These are phyloP conservation scores for Fusarium stilboides DNA, from an alignment of 2,329 filamentous ascomycete genomes.

Conservation along the genomic window DNA sequence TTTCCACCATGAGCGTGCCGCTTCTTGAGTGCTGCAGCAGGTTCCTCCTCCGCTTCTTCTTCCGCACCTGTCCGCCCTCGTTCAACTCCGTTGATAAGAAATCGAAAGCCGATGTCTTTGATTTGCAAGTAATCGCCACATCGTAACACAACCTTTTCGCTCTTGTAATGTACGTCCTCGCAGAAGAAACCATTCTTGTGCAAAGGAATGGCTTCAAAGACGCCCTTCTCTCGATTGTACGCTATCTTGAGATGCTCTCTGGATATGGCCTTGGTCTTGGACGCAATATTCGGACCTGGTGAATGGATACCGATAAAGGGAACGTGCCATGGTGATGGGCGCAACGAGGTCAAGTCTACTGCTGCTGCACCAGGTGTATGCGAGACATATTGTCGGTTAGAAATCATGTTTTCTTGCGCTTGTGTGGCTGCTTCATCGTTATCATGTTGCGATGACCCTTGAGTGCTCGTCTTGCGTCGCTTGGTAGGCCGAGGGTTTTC, in stretches of 20 bases:
- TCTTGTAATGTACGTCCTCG: slow-evolving; percentile 72
- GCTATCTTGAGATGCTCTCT: slow-evolving; percentile 80
- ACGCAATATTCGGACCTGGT: slow-evolving; percentile 71
- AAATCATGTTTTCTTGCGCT: slow-evolving; percentile 63
- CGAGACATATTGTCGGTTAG: slow-evolving; percentile 72
- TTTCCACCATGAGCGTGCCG: slow-evolving; percentile 72
- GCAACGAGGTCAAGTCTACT: slow-evolving; percentile 72
- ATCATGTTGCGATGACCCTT: slow-evolving; percentile 60
- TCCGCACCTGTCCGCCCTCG: slow-evolving; percentile 72
- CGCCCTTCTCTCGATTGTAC: slow-evolving; percentile 74
- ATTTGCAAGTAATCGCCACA: slow-evolving; percentile 80
- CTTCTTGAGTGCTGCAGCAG: slow-evolving; percentile 59
- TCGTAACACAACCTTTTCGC: slow-evolving; percentile 70
- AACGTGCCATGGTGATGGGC: slow-evolving; percentile 73
- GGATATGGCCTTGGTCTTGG: slow-evolving; percentile 80
- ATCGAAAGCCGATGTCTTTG: slow-evolving; percentile 77
- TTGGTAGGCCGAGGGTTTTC: slow-evolving; percentile 63
- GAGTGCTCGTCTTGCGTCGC: slow-evolving; percentile 63
- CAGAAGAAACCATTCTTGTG: slow-evolving; percentile 79
- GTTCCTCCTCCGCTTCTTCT: slow-evolving; percentile 66
- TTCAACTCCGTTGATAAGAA: slow-evolving; percentile 77
- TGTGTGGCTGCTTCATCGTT: slow-evolving; percentile 57
- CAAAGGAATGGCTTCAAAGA: slow-evolving; percentile 75
- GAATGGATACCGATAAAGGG: slow-evolving; percentile 82
- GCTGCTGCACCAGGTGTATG: slow-evolving; percentile 72